Percentiles rank a stretch among this genome's conserved stretches.
These are phyloP conservation scores for Plasmopara viticola DNA, from an alignment of 352 stramenopile genomes.

Conservation along the genomic window DNA sequence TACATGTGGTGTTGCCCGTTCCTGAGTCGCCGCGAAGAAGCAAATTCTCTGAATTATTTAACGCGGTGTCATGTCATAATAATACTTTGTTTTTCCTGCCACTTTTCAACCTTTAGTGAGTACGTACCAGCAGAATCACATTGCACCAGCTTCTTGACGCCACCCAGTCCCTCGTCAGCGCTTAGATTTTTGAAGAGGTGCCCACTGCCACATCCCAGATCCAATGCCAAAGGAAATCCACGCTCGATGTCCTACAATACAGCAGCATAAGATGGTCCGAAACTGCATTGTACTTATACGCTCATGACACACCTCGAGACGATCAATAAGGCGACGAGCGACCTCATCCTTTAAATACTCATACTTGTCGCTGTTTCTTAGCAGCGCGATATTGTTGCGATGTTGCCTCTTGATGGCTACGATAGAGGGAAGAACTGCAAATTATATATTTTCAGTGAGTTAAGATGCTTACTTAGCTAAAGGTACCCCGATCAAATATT, in stretches of 20 bases:
- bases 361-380: conserved; percentile 61
- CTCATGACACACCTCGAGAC: conserved; percentile 44
- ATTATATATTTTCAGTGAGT: not conserved
- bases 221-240: conserved; percentile 70
- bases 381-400: conserved; percentile 63
- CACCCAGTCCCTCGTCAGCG: conserved; percentile 58
- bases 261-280: not conserved
- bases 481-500: conserved; percentile 59
- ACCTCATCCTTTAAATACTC: conserved; percentile 86
- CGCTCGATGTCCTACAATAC: conserved; percentile 66
- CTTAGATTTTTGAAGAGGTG: conserved; percentile 82
- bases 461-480: not conserved
- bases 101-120: not conserved
- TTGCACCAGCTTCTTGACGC: conserved; percentile 73
- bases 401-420: conserved; percentile 69
- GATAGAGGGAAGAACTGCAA: conserved; percentile 10
- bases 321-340: conserved; percentile 72
- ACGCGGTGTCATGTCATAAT: conserved; percentile 5
- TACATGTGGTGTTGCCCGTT: conserved; percentile 19
- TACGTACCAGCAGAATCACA: conserved; percentile 57
- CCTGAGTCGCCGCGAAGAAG: conserved; percentile 54
- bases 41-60: conserved; percentile 43
- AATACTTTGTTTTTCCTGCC: not conserved
- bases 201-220: conserved; percentile 72
- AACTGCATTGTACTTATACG: not conserved